These are phyloP conservation scores for Monosporascus sp. DNA, from an alignment of 2,329 filamentous ascomycete species.

Conservation along the genomic window DNA sequence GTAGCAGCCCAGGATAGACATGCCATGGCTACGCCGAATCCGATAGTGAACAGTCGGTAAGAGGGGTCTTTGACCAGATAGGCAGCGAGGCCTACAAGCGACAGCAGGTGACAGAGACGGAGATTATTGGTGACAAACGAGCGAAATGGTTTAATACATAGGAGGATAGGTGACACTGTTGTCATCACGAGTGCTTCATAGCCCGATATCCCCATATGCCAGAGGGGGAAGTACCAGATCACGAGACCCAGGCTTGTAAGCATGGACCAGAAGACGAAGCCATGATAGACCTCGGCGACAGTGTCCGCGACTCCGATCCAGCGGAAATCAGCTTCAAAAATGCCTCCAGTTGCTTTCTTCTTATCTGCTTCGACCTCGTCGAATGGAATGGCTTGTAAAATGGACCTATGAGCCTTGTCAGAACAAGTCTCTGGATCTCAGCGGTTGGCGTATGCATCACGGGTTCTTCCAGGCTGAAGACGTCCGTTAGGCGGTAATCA, in stretches of 20 bases:
- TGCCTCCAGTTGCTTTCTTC: conserved; percentile 63
- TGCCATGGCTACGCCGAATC: conserved; percentile 73
- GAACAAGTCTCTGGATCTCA: conserved; percentile 7
- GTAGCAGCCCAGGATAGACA: conserved; percentile 82
- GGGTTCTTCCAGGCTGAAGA: too few relatives aligned
- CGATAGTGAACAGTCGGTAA: conserved; percentile 72
- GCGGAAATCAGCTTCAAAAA: conserved; percentile 68
- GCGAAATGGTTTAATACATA: conserved; percentile 66
- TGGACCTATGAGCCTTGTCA: conserved; percentile 37
- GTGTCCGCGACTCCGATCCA: conserved; percentile 74
- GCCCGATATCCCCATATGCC: conserved; percentile 98
- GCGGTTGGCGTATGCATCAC: too few relatives aligned
- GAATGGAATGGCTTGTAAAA: conserved; percentile 39
- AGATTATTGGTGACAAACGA: conserved; percentile 63
- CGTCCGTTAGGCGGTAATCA: too few relatives aligned
- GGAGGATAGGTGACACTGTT: conserved; percentile 73
- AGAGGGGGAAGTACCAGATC: conserved; percentile 97
- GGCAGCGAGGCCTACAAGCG: conserved; percentile 71
- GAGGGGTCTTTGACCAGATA: conserved; percentile 71
- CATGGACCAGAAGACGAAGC: conserved; percentile 94
- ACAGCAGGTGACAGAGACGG: conserved; percentile 67
- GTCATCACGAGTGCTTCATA: conserved; percentile 88
- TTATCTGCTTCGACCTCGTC: conserved; percentile 68
- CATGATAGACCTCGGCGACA: conserved; percentile 84
- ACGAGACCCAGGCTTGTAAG: conserved; percentile 82